phyloP scores from a whole-genome alignment of 495 filamentous ascomycete species.

The Penicilliopsis zonata region DNA sequence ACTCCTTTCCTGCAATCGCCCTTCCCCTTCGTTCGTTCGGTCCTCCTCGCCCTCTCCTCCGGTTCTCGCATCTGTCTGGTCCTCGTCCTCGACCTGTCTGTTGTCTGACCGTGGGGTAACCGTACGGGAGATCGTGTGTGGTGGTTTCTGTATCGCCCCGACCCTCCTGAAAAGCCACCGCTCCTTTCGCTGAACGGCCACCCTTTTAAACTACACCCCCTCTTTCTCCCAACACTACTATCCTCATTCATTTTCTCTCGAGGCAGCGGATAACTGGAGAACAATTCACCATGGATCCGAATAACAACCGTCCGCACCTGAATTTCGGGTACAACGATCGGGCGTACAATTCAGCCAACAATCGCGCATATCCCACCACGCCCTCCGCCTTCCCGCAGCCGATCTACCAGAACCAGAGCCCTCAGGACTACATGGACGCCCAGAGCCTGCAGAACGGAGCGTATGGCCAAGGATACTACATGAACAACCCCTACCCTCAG shows the following conservation, averaged over 20 bases:
- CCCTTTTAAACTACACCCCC: constrained; percentile 1
- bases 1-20: constrained; percentile 11
- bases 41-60: constrained; percentile 2
- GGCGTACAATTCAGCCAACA: constrained; percentile 51
- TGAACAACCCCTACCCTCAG: constrained; percentile 42
- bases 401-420: constrained; percentile 55
- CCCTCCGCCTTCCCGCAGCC: constrained; percentile 94
- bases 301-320: constrained; percentile 50
- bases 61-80: neutral
- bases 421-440: constrained; percentile 40
- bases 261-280: constrained; percentile 3
- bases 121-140: neutral
- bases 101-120: constrained; percentile 3
- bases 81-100: neutral
- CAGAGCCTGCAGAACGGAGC: constrained; percentile 35
- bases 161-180: constrained; percentile 5
- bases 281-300: constrained; percentile 35
- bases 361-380: constrained; percentile 88
- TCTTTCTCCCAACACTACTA: neutral
- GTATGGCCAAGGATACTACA: constrained; percentile 52
- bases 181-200: constrained; percentile 2
- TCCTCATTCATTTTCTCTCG: neutral
- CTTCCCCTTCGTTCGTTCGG: constrained; percentile 6
- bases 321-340: constrained; percentile 59
- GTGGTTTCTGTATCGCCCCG: constrained; percentile 1